A percentile compares a stretch with the other conserved stretches of the same genome.
These are phyloP conservation scores for Echria macrotheca DNA, from an alignment of 495 filamentous ascomycete genomes.

Conservation along the genomic window DNA sequence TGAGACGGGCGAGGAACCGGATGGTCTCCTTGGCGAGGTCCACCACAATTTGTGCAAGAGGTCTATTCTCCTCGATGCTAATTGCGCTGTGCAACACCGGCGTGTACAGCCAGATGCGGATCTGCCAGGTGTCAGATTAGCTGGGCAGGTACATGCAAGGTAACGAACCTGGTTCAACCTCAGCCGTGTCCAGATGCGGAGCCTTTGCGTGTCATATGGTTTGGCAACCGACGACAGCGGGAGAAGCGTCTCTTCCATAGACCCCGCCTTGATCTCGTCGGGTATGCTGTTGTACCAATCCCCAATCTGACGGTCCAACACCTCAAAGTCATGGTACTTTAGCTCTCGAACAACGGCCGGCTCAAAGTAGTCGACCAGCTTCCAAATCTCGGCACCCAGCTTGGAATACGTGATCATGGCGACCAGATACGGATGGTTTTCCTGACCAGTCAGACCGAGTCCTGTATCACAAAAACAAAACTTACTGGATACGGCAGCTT, in stretches of 20 bases:
- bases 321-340: conserved; percentile 61
- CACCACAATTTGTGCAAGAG: conserved; percentile 64
- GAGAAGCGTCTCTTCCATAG: conserved; percentile 15
- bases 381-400: conserved; percentile 77
- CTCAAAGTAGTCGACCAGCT: conserved; percentile 55
- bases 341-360: conserved; percentile 43
- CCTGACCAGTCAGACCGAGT: conserved; percentile 36
- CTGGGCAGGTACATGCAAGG: neutral
- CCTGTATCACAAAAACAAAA: neutral
- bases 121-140: conserved; percentile 20
- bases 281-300: conserved; percentile 62
- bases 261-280: conserved; percentile 27
- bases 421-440: conserved; percentile 63
- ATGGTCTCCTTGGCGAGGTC: conserved; percentile 78
- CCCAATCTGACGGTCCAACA: conserved; percentile 69
- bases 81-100: conserved; percentile 72
- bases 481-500: conserved; percentile 71
- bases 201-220: conserved; percentile 49
- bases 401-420: conserved; percentile 74
- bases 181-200: conserved; percentile 58
- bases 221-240: conserved; percentile 15
- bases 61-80: conserved; percentile 67
- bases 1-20: conserved; percentile 64
- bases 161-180: conserved; percentile 60
- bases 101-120: conserved; percentile 76